Evolutionary conservation across 129 eudicot genomes (phyloP).

Genomic region (Heracleum sosnowskyi): DNA sequence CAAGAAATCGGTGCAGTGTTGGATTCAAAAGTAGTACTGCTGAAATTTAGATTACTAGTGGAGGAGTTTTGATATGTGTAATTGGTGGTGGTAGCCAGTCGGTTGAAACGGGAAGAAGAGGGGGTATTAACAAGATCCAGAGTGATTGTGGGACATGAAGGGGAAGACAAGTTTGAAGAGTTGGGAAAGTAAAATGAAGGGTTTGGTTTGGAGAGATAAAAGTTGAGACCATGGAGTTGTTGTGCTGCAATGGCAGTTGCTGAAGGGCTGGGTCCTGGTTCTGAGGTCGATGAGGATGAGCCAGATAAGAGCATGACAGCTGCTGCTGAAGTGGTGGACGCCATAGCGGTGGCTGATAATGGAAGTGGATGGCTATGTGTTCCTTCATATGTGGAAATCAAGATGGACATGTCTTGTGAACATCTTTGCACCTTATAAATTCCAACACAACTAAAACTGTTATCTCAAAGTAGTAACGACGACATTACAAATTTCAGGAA

Average conservation of each 20-base stretch:
- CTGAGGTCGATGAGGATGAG: slow-evolving; percentile 38
- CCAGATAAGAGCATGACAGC: slow-evolving; percentile 66
- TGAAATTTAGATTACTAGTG: slow-evolving; percentile 56
- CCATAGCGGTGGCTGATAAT: slow-evolving; percentile 74
- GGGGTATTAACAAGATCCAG: slow-evolving; percentile 81
- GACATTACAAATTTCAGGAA: background rate
- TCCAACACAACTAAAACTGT: background rate
- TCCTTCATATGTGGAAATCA: slow-evolving; percentile 88
- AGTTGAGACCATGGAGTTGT: slow-evolving; percentile 44
- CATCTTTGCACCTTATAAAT: slow-evolving; percentile 51
- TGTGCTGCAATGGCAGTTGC: slow-evolving; percentile 9
- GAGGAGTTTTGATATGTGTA: slow-evolving; percentile 33
- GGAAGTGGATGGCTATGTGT: slow-evolving; percentile 91
- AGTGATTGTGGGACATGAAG: slow-evolving; percentile 73
- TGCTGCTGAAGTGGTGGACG: slow-evolving; percentile 87
- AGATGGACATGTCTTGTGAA: slow-evolving; percentile 77
- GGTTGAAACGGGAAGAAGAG: slow-evolving; percentile 30
- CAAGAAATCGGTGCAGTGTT: slow-evolving; percentile 52
- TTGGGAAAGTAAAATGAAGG: slow-evolving; percentile 51
- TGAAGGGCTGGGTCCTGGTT: slow-evolving; percentile 26
- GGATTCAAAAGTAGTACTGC: slow-evolving; percentile 39
- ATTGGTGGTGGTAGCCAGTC: background rate
- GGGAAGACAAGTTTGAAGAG: slow-evolving; percentile 51
- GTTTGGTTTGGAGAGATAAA: slow-evolving; percentile 46
- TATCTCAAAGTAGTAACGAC: background rate